A percentile compares a stretch with the other conserved stretches of the same genome.
These are phyloP conservation scores for Salix suchowensis DNA, from an alignment of 345 rosid genomes.

Conservation along the genomic window DNA sequence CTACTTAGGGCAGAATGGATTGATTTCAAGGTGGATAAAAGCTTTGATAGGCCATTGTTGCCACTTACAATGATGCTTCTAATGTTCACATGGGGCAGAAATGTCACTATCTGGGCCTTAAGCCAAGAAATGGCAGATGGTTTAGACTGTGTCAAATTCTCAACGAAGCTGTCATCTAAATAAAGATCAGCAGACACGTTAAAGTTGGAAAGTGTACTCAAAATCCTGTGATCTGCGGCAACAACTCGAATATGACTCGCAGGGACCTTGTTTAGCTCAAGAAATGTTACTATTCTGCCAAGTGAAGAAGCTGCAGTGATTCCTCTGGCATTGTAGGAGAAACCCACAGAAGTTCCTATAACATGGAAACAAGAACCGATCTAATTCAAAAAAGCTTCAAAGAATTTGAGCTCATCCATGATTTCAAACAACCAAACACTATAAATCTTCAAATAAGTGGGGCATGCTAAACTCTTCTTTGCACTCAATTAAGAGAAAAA, in stretches of 20 bases:
- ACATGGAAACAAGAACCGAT: background rate
- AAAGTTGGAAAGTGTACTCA: slow-evolving; percentile 11
- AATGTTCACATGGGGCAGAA: slow-evolving; percentile 22
- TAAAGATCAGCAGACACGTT: slow-evolving; percentile 28
- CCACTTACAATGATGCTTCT: slow-evolving; percentile 28
- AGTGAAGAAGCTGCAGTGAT: slow-evolving; percentile 12
- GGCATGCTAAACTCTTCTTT: background rate
- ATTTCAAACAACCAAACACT: background rate
- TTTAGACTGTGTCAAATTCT: slow-evolving; percentile 20
- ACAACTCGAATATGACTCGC: slow-evolving; percentile 17
- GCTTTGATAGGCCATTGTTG: slow-evolving; percentile 16
- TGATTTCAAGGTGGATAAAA: slow-evolving; percentile 29
- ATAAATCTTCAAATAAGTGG: background rate
- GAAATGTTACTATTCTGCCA: slow-evolving; percentile 16
- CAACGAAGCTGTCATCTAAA: slow-evolving; percentile 24
- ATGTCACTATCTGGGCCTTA: slow-evolving; percentile 17
- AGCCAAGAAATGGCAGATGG: slow-evolving; percentile 34
- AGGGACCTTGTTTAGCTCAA: slow-evolving; percentile 22
- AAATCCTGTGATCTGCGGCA: slow-evolving; percentile 17
- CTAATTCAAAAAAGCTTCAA: background rate
- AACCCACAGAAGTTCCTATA: slow-evolving; percentile 36
- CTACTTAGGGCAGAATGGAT: slow-evolving; percentile 21
- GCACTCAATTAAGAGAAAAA: background rate
- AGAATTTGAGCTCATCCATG: background rate
- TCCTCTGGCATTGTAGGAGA: slow-evolving; percentile 21